Evolutionary conservation across 768 basidiomycete species (phyloP).

Genomic region (Boletellus emodensis): DNA sequence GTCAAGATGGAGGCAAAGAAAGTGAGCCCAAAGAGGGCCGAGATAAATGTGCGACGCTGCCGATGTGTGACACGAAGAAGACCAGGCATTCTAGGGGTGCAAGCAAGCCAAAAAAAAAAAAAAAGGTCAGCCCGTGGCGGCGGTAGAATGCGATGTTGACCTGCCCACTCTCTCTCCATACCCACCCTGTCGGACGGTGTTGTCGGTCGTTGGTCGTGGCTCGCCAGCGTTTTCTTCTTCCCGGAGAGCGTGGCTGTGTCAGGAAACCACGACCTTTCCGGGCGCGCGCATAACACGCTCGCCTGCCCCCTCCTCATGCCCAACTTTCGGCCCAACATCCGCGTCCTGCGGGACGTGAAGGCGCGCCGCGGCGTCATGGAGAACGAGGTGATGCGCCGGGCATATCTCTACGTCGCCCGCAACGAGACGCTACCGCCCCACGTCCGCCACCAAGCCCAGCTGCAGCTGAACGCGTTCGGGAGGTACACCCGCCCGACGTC

Average conservation of each 20-base stretch:
- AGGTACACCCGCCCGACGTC: conserved; percentile 79
- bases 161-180: conserved; percentile 23
- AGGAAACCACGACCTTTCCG: too few species aligned
- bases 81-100: conserved; percentile 55
- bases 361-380: conserved; percentile 66
- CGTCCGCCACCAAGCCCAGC: conserved; percentile 89
- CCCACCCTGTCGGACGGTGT: conserved; percentile 3
- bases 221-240: too few species aligned
- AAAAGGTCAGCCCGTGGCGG: conserved; percentile 40
- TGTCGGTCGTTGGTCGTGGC: too few species aligned
- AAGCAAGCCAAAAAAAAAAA: conserved; percentile 41
- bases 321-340: conserved; percentile 37
- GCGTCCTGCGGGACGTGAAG: conserved; percentile 74
- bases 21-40: conserved; percentile 76
- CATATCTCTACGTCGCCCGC: conserved; percentile 90
- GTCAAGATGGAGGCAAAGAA: conserved; percentile 76
- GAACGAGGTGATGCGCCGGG: conserved; percentile 80
- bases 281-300: too few species aligned
- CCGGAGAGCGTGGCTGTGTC: too few species aligned
- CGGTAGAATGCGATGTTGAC: neutral
- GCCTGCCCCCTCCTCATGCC: conserved; percentile 12
- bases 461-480: conserved; percentile 86
- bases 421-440: conserved; percentile 86
- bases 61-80: conserved; percentile 51
- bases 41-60: conserved; percentile 68